phyloP scores from a whole-genome alignment of 1,284 basidiomycete genomes.

The Melampsora abietis-canadensis region DNA sequence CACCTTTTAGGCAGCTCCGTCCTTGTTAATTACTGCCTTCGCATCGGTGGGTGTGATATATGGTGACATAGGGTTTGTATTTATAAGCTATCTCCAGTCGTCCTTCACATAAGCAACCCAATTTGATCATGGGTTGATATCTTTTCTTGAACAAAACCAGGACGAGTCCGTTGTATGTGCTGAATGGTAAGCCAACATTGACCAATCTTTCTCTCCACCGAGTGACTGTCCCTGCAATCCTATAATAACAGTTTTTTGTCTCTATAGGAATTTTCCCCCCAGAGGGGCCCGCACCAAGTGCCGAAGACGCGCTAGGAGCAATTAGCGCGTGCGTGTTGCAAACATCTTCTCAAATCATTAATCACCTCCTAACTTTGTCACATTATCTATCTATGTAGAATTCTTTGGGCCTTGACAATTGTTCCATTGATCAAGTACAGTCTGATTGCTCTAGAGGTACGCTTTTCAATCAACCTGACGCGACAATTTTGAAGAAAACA shows the following conservation, averaged over 20 bases:
- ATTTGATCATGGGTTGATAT: not conserved
- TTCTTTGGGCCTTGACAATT: slow-evolving; percentile 40
- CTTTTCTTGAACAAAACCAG: not conserved
- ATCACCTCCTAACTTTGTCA: not conserved
- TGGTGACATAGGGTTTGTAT: slow-evolving; percentile 40
- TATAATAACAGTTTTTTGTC: not conserved
- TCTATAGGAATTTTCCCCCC: slow-evolving; percentile 30
- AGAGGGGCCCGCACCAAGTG: slow-evolving; percentile 20
- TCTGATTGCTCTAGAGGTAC: slow-evolving; percentile 37
- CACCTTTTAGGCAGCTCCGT: slow-evolving; percentile 13
- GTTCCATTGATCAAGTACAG: slow-evolving; percentile 42
- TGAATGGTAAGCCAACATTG: slow-evolving; percentile 24
- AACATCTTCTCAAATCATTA: too few relatives aligned
- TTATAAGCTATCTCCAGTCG: not conserved
- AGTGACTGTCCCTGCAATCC: too few relatives aligned
- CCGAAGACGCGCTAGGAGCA: slow-evolving; percentile 31
- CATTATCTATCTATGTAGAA: not conserved
- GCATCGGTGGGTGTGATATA: slow-evolving; percentile 40
- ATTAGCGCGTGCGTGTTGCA: slow-evolving; percentile 41
- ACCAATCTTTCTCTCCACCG: not conserved
- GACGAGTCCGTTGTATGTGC: slow-evolving; percentile 39
- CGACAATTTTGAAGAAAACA: too few relatives aligned
- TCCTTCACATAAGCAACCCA: not conserved
- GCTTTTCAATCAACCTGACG: not conserved
- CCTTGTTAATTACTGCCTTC: slow-evolving; percentile 26